Base-by-base conservation (phyloP, 768 basidiomycete species). In the Mycena olivaceomarginata region DNA sequence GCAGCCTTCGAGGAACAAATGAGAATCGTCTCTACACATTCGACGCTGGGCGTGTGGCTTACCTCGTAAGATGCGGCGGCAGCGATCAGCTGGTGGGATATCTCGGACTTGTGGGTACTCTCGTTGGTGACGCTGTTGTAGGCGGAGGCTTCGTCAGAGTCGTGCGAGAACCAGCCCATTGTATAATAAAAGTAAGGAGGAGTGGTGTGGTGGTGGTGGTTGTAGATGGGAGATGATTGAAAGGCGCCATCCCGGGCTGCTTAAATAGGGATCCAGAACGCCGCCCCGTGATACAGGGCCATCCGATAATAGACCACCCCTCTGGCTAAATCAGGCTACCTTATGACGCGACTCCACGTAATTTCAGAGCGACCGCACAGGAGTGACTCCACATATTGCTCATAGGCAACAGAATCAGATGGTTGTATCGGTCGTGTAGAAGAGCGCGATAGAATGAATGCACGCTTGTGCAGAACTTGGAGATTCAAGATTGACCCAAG, bases 31-130 rank as follows among this genome's bases (percentile, higher is more conserved):
- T 40, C 15, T 10, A 5, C 4, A 43, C 18, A 11, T 10, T 10
- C 8, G 8, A 4, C 15, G 43, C 4, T 7, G 22, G 20, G 40
- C 0, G 13, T 63, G 62, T 5, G n/a, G 20, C 53, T 4, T n/a
- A 76, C 75, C 75, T 76, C 69, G 68, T 89, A 82, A 86, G 89
- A 80, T 2, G 91, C 92, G n/a, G 92, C 92, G 25, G 84, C 91
- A 48, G 90, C 89, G 76, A 93, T 83, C 45, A 92, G 79, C 83
- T 93, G 89, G 82, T 93, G 92, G 12, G 89, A 87, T 79, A 92
- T 84, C 69, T 84, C 79, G 15, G 90, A 86, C 85, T 90, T 84
- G 86, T 91, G 91, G 4, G 66, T 67, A 37, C 39, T 37, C 43
- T 64, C 12, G 6, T 22, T 43, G 37, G 1, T 46, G 37, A 59